A percentile compares a stretch with the other conserved stretches of the same genome.
Conservation (phyloP, 2,329 filamentous ascomycete species). For the Podosphaera xanthii region DNA sequence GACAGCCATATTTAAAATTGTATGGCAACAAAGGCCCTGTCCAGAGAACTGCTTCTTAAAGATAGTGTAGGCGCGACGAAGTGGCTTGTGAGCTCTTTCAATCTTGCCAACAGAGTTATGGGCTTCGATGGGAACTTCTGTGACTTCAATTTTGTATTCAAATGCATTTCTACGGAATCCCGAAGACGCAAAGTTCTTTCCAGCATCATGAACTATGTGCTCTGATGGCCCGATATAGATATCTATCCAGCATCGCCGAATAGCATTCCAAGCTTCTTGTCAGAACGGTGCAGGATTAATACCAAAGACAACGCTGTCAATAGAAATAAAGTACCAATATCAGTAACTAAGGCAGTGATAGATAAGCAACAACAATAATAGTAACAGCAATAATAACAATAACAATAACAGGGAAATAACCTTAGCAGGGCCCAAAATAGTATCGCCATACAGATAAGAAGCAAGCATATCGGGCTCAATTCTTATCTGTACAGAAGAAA, state of each 20-base stretch:
- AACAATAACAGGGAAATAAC: no score
- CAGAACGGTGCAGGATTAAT: no score
- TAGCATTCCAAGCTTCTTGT: neutral
- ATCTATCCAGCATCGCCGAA: neutral
- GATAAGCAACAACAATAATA: no score
- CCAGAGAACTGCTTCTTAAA: neutral
- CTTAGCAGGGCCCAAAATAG: no score
- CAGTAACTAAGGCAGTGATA: no score
- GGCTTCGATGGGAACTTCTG: neutral
- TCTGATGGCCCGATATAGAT: neutral
- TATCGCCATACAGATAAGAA: no score
- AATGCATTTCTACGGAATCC: neutral
- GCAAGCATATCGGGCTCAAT: no score
- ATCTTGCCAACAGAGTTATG: neutral
- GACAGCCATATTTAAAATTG: neutral
- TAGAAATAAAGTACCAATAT: no score
- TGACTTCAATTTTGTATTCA: neutral
- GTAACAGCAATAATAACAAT: no score
- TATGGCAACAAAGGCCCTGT: neutral
- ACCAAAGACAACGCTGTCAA: no score
- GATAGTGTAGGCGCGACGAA: neutral
- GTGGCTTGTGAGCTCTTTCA: neutral
- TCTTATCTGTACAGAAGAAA: no score
- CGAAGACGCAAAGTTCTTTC: constrained; percentile 2
- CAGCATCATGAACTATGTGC: neutral